A percentile compares a stretch with the other conserved stretches of the same genome.
These are phyloP conservation scores for Vitis cinerea DNA, from an alignment of 164 flowering plant genomes.

Conservation along the genomic window DNA sequence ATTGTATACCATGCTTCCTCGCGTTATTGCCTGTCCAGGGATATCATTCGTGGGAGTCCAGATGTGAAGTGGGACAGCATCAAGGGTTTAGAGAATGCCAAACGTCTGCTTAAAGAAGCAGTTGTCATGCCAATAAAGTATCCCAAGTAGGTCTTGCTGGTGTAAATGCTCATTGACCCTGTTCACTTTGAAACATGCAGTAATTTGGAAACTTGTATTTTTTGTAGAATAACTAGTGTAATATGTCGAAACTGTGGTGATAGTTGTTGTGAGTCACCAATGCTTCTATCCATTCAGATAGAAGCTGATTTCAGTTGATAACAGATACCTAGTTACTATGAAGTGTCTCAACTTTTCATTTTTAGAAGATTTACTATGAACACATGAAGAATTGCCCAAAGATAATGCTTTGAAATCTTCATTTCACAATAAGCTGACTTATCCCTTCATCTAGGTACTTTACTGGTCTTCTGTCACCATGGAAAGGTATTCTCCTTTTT, in stretches of 20 bases:
- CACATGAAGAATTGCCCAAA: neutral
- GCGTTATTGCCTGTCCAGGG: slow-evolving; percentile 47
- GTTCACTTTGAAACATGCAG: neutral
- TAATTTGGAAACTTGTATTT: too few species aligned
- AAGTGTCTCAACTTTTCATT: neutral
- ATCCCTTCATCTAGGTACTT: slow-evolving; percentile 61
- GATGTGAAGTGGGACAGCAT: slow-evolving; percentile 98
- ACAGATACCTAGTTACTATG: neutral
- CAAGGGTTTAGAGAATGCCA: slow-evolving; percentile 90
- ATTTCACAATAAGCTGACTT: slow-evolving; percentile 7
- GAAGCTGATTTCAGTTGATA: too few species aligned
- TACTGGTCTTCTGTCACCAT: slow-evolving; percentile 92
- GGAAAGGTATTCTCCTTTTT: slow-evolving; percentile 98
- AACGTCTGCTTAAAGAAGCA: slow-evolving; percentile 96
- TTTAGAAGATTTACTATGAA: neutral
- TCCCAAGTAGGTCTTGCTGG: slow-evolving; percentile 73
- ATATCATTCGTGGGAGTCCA: slow-evolving; percentile 92
- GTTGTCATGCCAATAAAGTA: slow-evolving; percentile 99
- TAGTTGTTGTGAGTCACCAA: too few species aligned
- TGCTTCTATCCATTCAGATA: too few species aligned
- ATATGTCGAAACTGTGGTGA: too few species aligned
- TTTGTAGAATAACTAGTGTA: too few species aligned
- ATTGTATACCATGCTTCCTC: neutral
- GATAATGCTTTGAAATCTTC: neutral
- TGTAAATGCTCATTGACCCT: neutral